Base-by-base conservation (phyloP, 169 alveolate species). In the Perkinsus marinus region DNA sequence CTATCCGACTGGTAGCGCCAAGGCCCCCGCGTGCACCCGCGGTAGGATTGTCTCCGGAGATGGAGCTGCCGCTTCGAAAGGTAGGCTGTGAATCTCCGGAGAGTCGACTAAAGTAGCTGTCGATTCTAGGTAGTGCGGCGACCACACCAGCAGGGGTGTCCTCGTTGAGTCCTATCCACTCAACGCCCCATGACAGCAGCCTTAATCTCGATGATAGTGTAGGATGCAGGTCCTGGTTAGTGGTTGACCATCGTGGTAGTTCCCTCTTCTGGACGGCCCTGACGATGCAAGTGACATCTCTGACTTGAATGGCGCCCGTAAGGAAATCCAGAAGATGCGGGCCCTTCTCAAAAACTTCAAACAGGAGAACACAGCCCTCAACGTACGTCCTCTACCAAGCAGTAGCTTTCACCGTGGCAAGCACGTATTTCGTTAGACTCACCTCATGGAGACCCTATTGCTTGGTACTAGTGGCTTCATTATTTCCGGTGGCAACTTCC, bases 401-500 rank as follows among this genome's bases (percentile, higher is more conserved):
- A 13, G 22, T 13, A 26, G 79, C 79, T 16, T 13, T 41, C 37
- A 30, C 79, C 79, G 26, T 43, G 68, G 68, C 68, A 9, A 57
- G 7, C 79, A 19, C 37, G 30, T 10, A 6, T 41, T 10, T 10
- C 46, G 30, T 57, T 26, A 57, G 79, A 57, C 79, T 2, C 79
- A 57, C 22, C 79, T 57, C 34, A 57, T 57, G 79, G 79, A 57
- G 34, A 57, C 79, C 7, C 22, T 57, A 30, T 16, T 57, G 79
- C 79, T 57, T 47, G 57, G 92, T 37, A 95, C 94, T 30, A 89
- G 39, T 0, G 39, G 91, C 30, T 41, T 89, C 46, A 92, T 93
- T 34, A 43, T 91, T 19, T 91, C 94, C 89, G 96, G 95, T 7
- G 96, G 95, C 26, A 95, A 95, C 93, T 95, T 95, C 93, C 96